phyloP scores from a whole-genome alignment of 371 early-diverging fungal species.

The Apophysomyces sp. region DNA sequence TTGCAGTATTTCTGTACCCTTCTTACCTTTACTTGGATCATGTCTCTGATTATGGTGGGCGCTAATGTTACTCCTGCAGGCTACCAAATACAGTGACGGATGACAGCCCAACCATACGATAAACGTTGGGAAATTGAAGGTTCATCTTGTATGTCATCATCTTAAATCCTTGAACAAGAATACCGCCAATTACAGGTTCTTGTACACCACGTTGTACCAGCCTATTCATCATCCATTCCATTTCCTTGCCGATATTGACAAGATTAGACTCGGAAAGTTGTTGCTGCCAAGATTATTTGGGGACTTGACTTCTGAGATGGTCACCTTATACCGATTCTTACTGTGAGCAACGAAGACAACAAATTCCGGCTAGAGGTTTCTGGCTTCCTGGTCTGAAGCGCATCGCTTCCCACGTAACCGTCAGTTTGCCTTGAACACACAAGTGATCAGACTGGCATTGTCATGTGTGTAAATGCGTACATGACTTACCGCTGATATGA shows the following conservation, averaged over 20 bases:
- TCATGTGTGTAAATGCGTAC: too few species aligned
- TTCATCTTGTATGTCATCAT: slow-evolving; percentile 7
- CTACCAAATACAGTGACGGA: slow-evolving; percentile 4
- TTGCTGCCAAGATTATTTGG: slow-evolving; percentile 1
- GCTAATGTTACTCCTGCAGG: slow-evolving; percentile 1
- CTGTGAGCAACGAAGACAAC: slow-evolving; percentile 6
- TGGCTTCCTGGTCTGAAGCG: too few species aligned
- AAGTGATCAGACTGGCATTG: too few species aligned
- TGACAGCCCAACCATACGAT: slow-evolving; percentile 5
- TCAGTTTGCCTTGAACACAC: too few species aligned
- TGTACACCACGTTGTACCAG: slow-evolving; percentile 4
- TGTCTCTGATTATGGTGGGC: neutral
- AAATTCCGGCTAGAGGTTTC: neutral
- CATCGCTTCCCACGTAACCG: too few species aligned
- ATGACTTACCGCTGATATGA: too few species aligned
- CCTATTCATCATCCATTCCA: slow-evolving; percentile 8
- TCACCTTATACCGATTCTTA: slow-evolving; percentile 4
- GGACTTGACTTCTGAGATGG: slow-evolving; percentile 6
- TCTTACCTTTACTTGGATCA: neutral
- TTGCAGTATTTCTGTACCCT: too few species aligned
- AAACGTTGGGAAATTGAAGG: neutral
- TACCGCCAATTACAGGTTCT: slow-evolving; percentile 8
- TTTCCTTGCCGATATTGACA: slow-evolving; percentile 10
- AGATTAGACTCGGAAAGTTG: slow-evolving; percentile 5
- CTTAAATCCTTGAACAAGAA: slow-evolving; percentile 1